These are phyloP conservation scores for Cordyceps fumosorosea DNA, from an alignment of 2,329 filamentous ascomycete species.

Conservation along the genomic window DNA sequence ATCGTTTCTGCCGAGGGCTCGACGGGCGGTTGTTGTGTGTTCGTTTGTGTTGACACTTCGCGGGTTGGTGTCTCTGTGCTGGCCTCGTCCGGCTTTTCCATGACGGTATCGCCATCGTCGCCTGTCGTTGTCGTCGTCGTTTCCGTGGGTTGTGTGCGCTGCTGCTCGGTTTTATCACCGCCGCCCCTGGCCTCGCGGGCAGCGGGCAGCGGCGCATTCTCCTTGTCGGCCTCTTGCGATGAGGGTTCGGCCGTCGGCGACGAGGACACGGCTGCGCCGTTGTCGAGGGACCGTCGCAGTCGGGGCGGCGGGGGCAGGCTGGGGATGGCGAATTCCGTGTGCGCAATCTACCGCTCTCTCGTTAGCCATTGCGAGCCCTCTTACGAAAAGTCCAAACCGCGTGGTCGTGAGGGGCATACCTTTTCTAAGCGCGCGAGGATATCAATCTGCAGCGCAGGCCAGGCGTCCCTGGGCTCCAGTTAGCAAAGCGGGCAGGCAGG, in stretches of 20 bases:
- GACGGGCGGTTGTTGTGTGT: not conserved
- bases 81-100: not conserved
- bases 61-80: not conserved
- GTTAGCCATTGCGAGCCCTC: not conserved
- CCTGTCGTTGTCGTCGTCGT: not conserved
- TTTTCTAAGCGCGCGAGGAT: slow-evolving; percentile 63
- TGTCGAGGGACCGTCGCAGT: slow-evolving; percentile 22
- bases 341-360: slow-evolving; percentile 55
- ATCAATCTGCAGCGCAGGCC: slow-evolving; percentile 60
- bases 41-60: not conserved
- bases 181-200: slow-evolving; percentile 17
- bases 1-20: not conserved
- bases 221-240: slow-evolving; percentile 59
- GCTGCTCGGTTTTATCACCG: not conserved
- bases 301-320: slow-evolving; percentile 42
- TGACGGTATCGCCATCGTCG: slow-evolving; percentile 17
- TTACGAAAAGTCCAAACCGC: not conserved
- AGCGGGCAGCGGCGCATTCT: slow-evolving; percentile 49
- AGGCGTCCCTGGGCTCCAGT: slow-evolving; percentile 50
- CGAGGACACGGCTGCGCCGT: slow-evolving; percentile 31
- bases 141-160: not conserved
- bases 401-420: slow-evolving; percentile 25
- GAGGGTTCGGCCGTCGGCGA: slow-evolving; percentile 37
- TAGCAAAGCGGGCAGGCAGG: slow-evolving; percentile 6
- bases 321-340: slow-evolving; percentile 69